Evolutionary conservation across 1,139 yeast genomes (phyloP).

Genomic region (Meyerozyma sp.): DNA sequence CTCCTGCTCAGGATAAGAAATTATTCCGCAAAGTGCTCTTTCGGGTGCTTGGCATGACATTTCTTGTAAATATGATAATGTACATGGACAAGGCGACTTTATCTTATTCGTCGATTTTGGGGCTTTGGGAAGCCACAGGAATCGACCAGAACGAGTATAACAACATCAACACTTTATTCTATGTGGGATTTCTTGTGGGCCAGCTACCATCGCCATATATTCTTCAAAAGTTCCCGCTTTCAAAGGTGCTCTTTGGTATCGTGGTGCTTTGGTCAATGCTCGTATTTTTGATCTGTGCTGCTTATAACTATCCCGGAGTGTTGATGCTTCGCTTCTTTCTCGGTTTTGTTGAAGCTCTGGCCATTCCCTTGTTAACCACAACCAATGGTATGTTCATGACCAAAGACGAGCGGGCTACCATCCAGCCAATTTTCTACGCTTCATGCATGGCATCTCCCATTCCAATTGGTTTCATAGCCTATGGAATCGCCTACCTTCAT

Average conservation of each 20-base stretch:
- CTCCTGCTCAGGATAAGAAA: constrained; percentile 28
- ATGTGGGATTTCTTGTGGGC: constrained; percentile 33
- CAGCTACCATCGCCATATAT: constrained; percentile 26
- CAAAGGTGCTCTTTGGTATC: constrained; percentile 22
- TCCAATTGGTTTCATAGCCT: constrained; percentile 14
- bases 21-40: constrained; percentile 26
- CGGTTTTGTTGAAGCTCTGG: constrained; percentile 40
- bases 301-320: constrained; percentile 35
- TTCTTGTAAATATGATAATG: constrained; percentile 28
- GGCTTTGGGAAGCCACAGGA: constrained; percentile 35
- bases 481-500: background rate
- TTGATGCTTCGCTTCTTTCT: constrained; percentile 37
- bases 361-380: constrained; percentile 31
- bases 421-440: constrained; percentile 39
- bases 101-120: constrained; percentile 37
- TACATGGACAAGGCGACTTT: constrained; percentile 43
- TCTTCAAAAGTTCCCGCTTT: constrained; percentile 29
- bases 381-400: constrained; percentile 43
- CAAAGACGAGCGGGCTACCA: constrained; percentile 32
- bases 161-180: constrained; percentile 31
- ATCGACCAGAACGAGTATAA: constrained; percentile 27
- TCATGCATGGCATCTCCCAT: constrained; percentile 41
- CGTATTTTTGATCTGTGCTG: constrained; percentile 34
- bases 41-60: constrained; percentile 27
- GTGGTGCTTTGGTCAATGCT: constrained; percentile 33